Conservation (phyloP, 768 basidiomycete genomes). For the Udeniomyces megalosporus region DNA sequence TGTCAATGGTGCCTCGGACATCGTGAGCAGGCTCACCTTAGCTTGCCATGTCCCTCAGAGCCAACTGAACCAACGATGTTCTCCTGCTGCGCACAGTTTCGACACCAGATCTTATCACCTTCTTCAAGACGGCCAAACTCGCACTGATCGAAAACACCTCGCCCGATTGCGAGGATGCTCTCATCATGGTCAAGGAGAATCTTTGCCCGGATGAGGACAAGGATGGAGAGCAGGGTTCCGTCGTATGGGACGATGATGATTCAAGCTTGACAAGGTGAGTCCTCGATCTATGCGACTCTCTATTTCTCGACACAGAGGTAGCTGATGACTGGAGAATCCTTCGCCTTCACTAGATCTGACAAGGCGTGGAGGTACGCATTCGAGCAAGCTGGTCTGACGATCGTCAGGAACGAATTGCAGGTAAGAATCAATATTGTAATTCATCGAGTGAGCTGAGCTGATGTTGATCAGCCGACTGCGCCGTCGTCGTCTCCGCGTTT, state of each 20-base stretch:
- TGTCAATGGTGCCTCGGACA: conserved; percentile 88
- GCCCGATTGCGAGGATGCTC: conserved; percentile 13
- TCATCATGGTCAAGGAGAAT: conserved; percentile 88
- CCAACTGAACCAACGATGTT: neutral
- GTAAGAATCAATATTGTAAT: conserved; percentile 19
- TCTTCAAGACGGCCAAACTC: conserved; percentile 47
- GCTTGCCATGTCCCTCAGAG: neutral
- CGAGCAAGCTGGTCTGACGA: conserved; percentile 47
- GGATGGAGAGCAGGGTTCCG: conserved; percentile 37
- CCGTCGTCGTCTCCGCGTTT: neutral
- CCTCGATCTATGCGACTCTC: neutral
- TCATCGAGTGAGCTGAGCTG: neutral
- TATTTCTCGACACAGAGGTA: neutral
- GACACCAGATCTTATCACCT: conserved; percentile 57
- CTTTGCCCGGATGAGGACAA: conserved; percentile 43
- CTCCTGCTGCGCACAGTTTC: neutral
- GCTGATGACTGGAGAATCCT: neutral
- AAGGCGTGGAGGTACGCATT: conserved; percentile 65
- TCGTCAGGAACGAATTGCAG: conserved; percentile 63
- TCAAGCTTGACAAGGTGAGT: conserved; percentile 72
- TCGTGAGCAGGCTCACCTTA: neutral
- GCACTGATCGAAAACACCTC: conserved; percentile 37
- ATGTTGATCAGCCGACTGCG: neutral
- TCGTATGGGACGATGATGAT: conserved; percentile 64
- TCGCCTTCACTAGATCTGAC: conserved; percentile 49